These are phyloP conservation scores for Leccinum aurantiacum DNA, from an alignment of 768 basidiomycete genomes.

Conservation along the genomic window DNA sequence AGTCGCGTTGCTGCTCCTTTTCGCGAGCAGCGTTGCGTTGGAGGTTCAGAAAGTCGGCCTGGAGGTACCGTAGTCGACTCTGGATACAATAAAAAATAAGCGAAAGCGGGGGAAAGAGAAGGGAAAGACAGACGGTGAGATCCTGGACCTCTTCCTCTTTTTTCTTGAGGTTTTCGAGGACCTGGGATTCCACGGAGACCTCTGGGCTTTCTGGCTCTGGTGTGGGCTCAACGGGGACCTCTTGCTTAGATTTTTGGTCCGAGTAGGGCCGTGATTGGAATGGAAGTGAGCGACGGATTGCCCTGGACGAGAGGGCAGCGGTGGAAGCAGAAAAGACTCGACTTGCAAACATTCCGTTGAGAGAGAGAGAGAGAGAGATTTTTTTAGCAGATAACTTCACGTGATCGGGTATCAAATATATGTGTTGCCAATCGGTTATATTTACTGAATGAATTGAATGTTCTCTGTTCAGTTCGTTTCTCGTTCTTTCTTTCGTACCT, in stretches of 20 bases:
- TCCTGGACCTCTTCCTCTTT: slow-evolving; percentile 83
- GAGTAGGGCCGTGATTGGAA: slow-evolving; percentile 54
- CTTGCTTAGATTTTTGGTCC: slow-evolving; percentile 43
- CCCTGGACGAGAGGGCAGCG: slow-evolving; percentile 52
- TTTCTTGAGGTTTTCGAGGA: slow-evolving; percentile 63
- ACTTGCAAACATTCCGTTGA: slow-evolving; percentile 47
- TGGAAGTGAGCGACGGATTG: slow-evolving; percentile 39
- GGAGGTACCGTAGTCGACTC: slow-evolving; percentile 87
- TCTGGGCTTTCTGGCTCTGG: slow-evolving; percentile 24
- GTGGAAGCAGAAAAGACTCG: slow-evolving; percentile 60
- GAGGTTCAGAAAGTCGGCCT: slow-evolving; percentile 95
- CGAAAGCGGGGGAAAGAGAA: slow-evolving; percentile 1
- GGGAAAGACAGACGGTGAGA: slow-evolving; percentile 61
- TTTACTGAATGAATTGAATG: slow-evolving; percentile 9
- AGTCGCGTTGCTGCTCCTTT: slow-evolving; percentile 90
- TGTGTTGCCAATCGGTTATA: background rate
- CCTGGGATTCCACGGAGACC: slow-evolving; percentile 37
- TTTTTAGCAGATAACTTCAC: slow-evolving; percentile 14
- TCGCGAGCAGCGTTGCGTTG: slow-evolving; percentile 90
- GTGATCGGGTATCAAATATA: slow-evolving; percentile 16
- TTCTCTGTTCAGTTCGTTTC: slow-evolving; percentile 1
- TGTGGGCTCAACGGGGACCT: slow-evolving; percentile 10
- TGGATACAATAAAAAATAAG: slow-evolving; percentile 32
- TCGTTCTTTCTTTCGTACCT: slow-evolving; percentile 23
- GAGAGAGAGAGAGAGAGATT: background rate